These are phyloP conservation scores for Penicillium ucsense DNA, from an alignment of 495 filamentous ascomycete species.

Conservation along the genomic window DNA sequence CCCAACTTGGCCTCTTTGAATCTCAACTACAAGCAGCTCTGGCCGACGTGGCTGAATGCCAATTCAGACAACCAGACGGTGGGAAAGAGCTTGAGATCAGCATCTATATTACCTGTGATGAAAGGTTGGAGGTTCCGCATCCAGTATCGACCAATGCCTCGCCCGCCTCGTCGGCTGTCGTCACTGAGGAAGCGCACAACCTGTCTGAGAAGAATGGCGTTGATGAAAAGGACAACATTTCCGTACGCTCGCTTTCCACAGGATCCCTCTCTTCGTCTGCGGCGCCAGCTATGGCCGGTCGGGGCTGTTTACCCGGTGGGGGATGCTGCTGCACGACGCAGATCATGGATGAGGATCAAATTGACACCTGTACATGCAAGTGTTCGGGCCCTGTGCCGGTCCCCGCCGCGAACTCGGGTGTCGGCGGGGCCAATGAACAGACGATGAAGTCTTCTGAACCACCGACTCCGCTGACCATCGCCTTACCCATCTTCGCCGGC, in stretches of 20 bases:
- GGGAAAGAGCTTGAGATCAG: slow-evolving; percentile 41
- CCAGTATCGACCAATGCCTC: neutral
- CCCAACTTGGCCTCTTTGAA: slow-evolving; percentile 63
- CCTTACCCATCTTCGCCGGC: slow-evolving; percentile 18
- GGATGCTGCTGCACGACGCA: slow-evolving; percentile 44
- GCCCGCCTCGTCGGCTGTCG: neutral
- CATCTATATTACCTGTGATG: slow-evolving; percentile 55
- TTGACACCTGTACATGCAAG: slow-evolving; percentile 19
- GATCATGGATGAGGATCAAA: slow-evolving; percentile 39
- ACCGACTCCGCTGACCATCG: neutral
- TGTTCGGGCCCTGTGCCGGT: slow-evolving; percentile 14
- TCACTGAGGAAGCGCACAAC: neutral
- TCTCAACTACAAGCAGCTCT: slow-evolving; percentile 48
- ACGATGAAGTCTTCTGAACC: neutral
- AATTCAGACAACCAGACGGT: slow-evolving; percentile 15
- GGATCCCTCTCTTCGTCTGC: slow-evolving; percentile 1
- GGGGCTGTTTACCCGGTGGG: slow-evolving; percentile 26
- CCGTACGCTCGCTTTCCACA: slow-evolving; percentile 11
- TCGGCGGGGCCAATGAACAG: neutral
- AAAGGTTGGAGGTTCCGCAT: slow-evolving; percentile 19
- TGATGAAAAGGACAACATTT: slow-evolving; percentile 10
- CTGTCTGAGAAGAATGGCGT: slow-evolving; percentile 1
- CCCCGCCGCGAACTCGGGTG: neutral
- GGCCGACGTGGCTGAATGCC: slow-evolving; percentile 36
- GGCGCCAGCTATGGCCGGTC: neutral